Conservation (phyloP, 371 early-diverging fungal species). For the Vairimorpha necatrix region DNA sequence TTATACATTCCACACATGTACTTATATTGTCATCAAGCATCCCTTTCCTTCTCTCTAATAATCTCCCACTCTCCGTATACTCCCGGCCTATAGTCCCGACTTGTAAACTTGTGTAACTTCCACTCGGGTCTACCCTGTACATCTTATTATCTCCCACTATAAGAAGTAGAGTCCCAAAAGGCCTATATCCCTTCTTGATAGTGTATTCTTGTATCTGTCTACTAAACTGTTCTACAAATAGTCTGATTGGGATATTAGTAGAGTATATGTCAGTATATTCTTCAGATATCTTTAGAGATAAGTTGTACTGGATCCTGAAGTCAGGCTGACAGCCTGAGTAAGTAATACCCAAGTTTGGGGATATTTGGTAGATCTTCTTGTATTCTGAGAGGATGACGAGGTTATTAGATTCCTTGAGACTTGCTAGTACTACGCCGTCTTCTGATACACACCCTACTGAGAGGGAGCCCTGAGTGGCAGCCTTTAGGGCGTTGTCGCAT, state of each 20-base stretch:
- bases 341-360: conserved; percentile 57
- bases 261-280: conserved; percentile 62
- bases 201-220: conserved; percentile 61
- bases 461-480: conserved; percentile 57
- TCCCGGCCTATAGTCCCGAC: conserved; percentile 50
- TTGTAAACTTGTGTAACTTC: conserved; percentile 48
- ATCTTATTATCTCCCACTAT: conserved; percentile 51
- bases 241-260: conserved; percentile 53
- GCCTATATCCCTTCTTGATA: conserved; percentile 61
- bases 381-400: conserved; percentile 52
- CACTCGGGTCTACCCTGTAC: conserved; percentile 63
- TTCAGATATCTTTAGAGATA: conserved; percentile 54
- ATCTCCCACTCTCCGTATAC: conserved; percentile 52
- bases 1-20: conserved; percentile 43
- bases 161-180: conserved; percentile 61
- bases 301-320: conserved; percentile 53
- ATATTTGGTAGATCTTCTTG: conserved; percentile 58
- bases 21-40: conserved; percentile 57
- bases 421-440: conserved; percentile 62
- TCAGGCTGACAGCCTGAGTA: conserved; percentile 64
- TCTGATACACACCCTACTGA: conserved; percentile 52
- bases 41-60: conserved; percentile 48
- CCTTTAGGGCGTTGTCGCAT: conserved; percentile 64
- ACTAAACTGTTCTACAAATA: conserved; percentile 58
- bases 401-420: conserved; percentile 52